phyloP scores from a whole-genome alignment of 1,284 basidiomycete species.

The Binderoboletus segoi region DNA sequence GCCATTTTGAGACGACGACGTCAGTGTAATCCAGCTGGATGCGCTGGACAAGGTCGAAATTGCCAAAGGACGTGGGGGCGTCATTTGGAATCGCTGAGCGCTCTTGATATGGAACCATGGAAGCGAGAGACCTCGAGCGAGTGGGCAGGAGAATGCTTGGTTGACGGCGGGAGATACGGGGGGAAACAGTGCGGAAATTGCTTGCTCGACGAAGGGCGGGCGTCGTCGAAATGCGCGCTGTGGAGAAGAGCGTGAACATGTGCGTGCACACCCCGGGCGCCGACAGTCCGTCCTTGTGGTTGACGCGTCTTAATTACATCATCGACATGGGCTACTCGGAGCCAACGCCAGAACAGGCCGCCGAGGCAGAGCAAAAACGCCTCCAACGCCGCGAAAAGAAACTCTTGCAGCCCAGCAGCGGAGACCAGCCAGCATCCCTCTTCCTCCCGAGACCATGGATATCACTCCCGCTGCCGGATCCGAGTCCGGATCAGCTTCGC shows the following conservation, averaged over 20 bases:
- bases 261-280: not conserved
- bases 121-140: slow-evolving; percentile 23
- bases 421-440: slow-evolving; percentile 11
- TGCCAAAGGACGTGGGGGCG: slow-evolving; percentile 47
- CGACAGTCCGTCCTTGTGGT: not conserved
- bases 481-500: not conserved
- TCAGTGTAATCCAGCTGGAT: slow-evolving; percentile 77
- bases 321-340: slow-evolving; percentile 22
- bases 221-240: slow-evolving; percentile 39
- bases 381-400: slow-evolving; percentile 51
- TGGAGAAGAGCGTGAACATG: slow-evolving; percentile 32
- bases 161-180: slow-evolving; percentile 17
- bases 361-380: slow-evolving; percentile 49
- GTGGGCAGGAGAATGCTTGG: slow-evolving; percentile 8
- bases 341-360: slow-evolving; percentile 58
- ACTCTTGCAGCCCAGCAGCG: not conserved
- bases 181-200: slow-evolving; percentile 12
- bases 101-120: slow-evolving; percentile 33
- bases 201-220: slow-evolving; percentile 22
- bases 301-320: slow-evolving; percentile 23
- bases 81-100: slow-evolving; percentile 14
- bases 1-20: slow-evolving; percentile 83
- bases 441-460: slow-evolving; percentile 60
- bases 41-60: slow-evolving; percentile 79
- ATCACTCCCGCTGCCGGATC: slow-evolving; percentile 24